Evolutionary conservation across 2,329 filamentous ascomycete genomes (phyloP), one percentile per base, ranked within the genome.

Genomic region (Davidsoniella eucalypti): DNA sequence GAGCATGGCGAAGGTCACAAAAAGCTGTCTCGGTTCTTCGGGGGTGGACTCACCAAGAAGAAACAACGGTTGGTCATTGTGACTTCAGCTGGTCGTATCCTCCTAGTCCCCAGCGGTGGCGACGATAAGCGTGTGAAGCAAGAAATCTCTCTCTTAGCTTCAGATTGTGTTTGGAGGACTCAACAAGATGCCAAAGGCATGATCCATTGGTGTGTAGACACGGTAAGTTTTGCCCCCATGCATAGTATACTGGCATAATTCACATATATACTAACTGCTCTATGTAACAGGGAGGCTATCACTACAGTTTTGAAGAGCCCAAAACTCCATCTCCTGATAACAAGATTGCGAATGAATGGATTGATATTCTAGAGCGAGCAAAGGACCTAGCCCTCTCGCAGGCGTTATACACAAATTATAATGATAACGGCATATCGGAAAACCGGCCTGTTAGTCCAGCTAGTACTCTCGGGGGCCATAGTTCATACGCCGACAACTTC

Each of bases 101-200:
- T 98, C 44, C 73, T 98, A 60, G 90, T 87, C 10, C 85, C 92
- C 4, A 82, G 88, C 21, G 88, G 90, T 5, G 92, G 90, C 0
- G 92, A 94, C 56, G 90, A 96, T 61, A 98, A 98, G 68, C 88
- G 92, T 63, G 76, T 87, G 18, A 98, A 98, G 63, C 76, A 86
- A 58, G 92, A 98, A 57, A 78, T 98, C 36, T 86, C 85, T n/a
- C 71, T 98, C 23, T 68, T 94, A 17, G 73, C 75, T 2, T 69
- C 82, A 2, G 87, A 86, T 49, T 86, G 80, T 57, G 70, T 76
- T 23, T 96, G 86, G 80, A 82, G 77, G 61, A 87, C 74, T 48
- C 85, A 84, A 57, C 75, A 81, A 43, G 92, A 94, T 64, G 72
- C 78, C n/a, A 95, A 94, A 64, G 88, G 87, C 23, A 75, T 90